Conservation (phyloP, 2,329 filamentous ascomycete genomes). For the Zymoseptoria brevis region DNA sequence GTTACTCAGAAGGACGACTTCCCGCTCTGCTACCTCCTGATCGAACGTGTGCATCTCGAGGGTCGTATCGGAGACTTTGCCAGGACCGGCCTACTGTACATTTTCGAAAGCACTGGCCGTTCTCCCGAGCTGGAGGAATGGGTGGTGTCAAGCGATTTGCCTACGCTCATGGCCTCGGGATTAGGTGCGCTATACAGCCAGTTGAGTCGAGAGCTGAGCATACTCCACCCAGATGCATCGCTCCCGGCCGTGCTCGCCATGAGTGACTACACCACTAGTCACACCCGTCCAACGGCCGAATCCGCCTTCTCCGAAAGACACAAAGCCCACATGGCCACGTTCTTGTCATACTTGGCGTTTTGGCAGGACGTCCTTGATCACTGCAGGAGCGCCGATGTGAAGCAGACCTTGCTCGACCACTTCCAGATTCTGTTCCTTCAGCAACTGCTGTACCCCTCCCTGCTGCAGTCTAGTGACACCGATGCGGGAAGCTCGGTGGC, state of each 20-base stretch:
- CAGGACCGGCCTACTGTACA: slow-evolving; percentile 84
- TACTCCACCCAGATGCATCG: slow-evolving; percentile 65
- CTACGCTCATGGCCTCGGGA: slow-evolving; percentile 93
- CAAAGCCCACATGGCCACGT: slow-evolving; percentile 81
- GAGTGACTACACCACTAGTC: slow-evolving; percentile 75
- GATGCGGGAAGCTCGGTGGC: slow-evolving; percentile 95
- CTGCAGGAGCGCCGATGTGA: slow-evolving; percentile 84
- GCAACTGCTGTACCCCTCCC: slow-evolving; percentile 89
- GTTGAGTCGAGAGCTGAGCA: slow-evolving; percentile 67
- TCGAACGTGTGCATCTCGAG: slow-evolving; percentile 95
- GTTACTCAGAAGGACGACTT: slow-evolving; percentile 85
- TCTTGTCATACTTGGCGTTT: slow-evolving; percentile 88
- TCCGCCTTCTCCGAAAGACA: slow-evolving; percentile 68
- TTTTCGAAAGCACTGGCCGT: slow-evolving; percentile 85
- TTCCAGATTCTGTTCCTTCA: slow-evolving; percentile 95
- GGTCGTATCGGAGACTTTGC: slow-evolving; percentile 94
- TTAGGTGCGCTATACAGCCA: slow-evolving; percentile 71
- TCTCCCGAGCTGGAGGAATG: slow-evolving; percentile 81
- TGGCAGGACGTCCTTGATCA: slow-evolving; percentile 98
- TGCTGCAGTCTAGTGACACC: slow-evolving; percentile 92
- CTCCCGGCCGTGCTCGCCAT: slow-evolving; percentile 77
- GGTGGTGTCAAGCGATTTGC: slow-evolving; percentile 94
- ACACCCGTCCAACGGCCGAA: slow-evolving; percentile 62
- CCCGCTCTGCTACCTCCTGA: slow-evolving; percentile 86
- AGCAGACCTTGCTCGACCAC: slow-evolving; percentile 86